A percentile compares a stretch with the other conserved stretches of the same genome.
Conservation (phyloP, 1,139 yeast genomes). For the Taphrina wiesneri region DNA sequence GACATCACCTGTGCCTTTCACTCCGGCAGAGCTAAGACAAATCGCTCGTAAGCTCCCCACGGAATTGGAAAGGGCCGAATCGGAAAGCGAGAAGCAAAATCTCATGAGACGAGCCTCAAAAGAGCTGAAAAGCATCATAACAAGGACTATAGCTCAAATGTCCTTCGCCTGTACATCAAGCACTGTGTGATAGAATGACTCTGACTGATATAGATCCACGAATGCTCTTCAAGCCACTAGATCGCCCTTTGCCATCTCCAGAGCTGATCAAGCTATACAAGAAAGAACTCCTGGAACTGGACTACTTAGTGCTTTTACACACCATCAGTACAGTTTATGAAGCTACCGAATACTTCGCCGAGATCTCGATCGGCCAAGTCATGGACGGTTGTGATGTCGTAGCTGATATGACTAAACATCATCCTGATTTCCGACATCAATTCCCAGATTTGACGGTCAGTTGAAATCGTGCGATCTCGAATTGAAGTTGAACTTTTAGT, state of each 20-base stretch:
- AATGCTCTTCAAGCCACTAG: background rate
- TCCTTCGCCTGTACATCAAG: background rate
- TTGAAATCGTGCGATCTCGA: background rate
- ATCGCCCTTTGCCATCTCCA: background rate
- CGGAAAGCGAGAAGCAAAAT: background rate
- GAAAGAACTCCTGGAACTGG: background rate
- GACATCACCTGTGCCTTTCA: background rate
- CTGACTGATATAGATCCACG: background rate
- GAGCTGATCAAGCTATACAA: background rate
- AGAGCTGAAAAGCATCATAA: background rate
- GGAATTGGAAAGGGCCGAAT: constrained; percentile 2
- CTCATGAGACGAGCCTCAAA: background rate
- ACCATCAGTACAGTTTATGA: background rate
- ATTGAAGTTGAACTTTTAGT: background rate
- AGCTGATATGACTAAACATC: background rate
- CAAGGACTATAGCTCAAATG: background rate
- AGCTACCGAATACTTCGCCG: background rate
- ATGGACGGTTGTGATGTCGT: background rate
- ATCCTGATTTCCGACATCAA: background rate
- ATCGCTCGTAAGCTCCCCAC: background rate
- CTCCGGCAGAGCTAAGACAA: background rate
- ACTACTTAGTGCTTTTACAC: background rate
- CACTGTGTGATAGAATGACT: background rate
- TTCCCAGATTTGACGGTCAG: background rate
- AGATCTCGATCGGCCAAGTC: background rate